Evolutionary conservation across 31 red algal genomes (phyloP), one percentile per base, ranked within the genome.

Genomic region (Asparagopsis taxiformis): DNA sequence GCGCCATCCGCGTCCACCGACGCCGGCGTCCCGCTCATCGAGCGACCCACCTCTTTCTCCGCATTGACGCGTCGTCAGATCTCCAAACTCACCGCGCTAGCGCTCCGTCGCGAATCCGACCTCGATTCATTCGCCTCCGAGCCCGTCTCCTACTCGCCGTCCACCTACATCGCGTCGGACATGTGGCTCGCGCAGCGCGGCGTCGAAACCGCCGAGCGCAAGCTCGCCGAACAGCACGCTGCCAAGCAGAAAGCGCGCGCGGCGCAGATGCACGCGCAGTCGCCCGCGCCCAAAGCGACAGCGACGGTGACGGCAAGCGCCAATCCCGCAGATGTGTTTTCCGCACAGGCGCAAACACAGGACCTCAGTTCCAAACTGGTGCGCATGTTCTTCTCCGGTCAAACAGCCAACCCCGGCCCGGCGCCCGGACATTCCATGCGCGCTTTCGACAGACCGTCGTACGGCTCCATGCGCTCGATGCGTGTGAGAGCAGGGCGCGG

Each of bases 361-460:
- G 59, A 62, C 34, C 26, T 62, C 7, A 62, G 59, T 34, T 62
- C 59, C 26, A 62, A 62, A 16, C 59, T 62, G 23, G 59, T 62
- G 7, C 59, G 59, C n/a, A 30, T 62, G 59, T 62, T 62, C 30
- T 62, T 62, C 16, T 21, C 59, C n/a, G 59, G 59, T n/a, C n/a
- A n/a, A n/a, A n/a, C n/a, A n/a, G n/a, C n/a, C n/a, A n/a, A n/a
- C n/a, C n/a, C n/a, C n/a, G n/a, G n/a, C n/a, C n/a, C n/a, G n/a
- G n/a, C n/a, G n/a, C n/a, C n/a, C n/a, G n/a, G n/a, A n/a, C n/a
- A n/a, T n/a, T n/a, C n/a, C n/a, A n/a, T n/a, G n/a, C n/a, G n/a
- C n/a, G n/a, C n/a, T n/a, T n/a, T n/a, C n/a, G n/a, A n/a, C n/a
- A n/a, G n/a, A n/a, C n/a, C n/a, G n/a, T n/a, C n/a, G n/a, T n/a